Base-by-base conservation (phyloP, 2,329 filamentous ascomycete species). In the Trichoderma koningii region DNA sequence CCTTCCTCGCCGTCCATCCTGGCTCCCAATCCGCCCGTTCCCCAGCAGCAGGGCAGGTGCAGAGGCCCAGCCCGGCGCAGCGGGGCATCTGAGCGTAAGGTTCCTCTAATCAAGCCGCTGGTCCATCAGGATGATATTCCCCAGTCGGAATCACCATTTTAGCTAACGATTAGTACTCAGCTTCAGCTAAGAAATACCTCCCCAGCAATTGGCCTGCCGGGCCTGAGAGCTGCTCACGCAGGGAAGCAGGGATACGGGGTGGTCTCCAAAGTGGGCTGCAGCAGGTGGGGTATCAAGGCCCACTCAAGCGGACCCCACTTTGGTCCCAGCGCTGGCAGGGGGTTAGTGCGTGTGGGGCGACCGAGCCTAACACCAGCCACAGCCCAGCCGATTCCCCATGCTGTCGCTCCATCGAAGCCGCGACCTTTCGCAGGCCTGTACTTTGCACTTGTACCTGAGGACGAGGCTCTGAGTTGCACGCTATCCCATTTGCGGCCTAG, bases 61-160 rank as follows among this genome's bases (percentile, higher is more conserved):
- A 62, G 47, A 53, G 48, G 59, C 59, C 59, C 48, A 62, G 59
- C 59, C 59, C 59, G 59, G 59, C 59, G 53, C 59, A 26, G 59
- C 53, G 59, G 59, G 26, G 38, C 50, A 41, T 59, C 44, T 48
- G 48, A 19, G n/a, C 59, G 48, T 26, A 38, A 45, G 26, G 59
- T 34, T 44, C 15, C 30, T 23, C 34, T 55, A 15, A 12, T 47
- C 34, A 14, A 4, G 3, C 0, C 10, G 0, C 5, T 4, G 0
- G 34, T 38, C 10, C 0, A 10, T 14, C 5, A 12, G 12, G 34
- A 14, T 38, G 34, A 3, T 10, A 38, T 2, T 3, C 5, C 3
- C 10, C 34, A 34, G 9, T 12, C 4, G 12, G 12, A 34, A 3
- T 10, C 10, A 38, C 34, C 3, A 38, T 2, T 3, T 5, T 3